A percentile compares a stretch with the other conserved stretches of the same genome.
These are phyloP conservation scores for Condylostoma magnum DNA, from an alignment of 169 alveolate genomes.

Conservation along the genomic window DNA sequence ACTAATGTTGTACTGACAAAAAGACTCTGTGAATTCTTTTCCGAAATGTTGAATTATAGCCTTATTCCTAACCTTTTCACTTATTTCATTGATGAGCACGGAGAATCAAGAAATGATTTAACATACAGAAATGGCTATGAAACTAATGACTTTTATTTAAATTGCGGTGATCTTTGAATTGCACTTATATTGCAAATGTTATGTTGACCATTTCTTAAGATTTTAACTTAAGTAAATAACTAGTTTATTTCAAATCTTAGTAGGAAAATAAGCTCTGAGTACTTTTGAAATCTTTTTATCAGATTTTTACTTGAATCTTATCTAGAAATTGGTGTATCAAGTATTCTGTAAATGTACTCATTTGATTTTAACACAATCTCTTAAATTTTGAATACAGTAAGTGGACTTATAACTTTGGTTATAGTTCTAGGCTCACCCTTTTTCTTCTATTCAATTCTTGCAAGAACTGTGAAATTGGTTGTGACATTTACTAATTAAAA, in stretches of 20 bases:
- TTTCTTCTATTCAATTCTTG: too few species aligned
- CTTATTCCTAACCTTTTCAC: neutral
- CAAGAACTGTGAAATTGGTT: too few species aligned
- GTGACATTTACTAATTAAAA: too few species aligned
- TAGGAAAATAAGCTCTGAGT: neutral
- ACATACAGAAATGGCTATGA: constrained; percentile 2
- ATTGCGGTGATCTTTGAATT: neutral
- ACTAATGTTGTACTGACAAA: neutral
- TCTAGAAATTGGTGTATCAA: constrained; percentile 1
- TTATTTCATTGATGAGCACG: neutral
- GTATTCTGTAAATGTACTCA: neutral
- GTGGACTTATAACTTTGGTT: too few species aligned
- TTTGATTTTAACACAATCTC: too few species aligned
- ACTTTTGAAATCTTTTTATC: neutral
- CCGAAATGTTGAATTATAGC: neutral
- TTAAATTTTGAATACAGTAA: too few species aligned
- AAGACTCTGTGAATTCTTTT: neutral
- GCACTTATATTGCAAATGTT: neutral
- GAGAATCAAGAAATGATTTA: neutral
- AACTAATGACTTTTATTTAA: neutral
- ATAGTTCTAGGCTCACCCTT: too few species aligned
- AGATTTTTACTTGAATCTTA: constrained; percentile 1
- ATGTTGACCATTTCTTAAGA: neutral
- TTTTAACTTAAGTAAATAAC: neutral
- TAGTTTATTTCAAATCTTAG: too few species aligned